Evolutionary conservation across 164 flowering plant species (phyloP), one percentile per base, ranked within the genome.

Genomic region (Chimonanthus salicifolius): DNA sequence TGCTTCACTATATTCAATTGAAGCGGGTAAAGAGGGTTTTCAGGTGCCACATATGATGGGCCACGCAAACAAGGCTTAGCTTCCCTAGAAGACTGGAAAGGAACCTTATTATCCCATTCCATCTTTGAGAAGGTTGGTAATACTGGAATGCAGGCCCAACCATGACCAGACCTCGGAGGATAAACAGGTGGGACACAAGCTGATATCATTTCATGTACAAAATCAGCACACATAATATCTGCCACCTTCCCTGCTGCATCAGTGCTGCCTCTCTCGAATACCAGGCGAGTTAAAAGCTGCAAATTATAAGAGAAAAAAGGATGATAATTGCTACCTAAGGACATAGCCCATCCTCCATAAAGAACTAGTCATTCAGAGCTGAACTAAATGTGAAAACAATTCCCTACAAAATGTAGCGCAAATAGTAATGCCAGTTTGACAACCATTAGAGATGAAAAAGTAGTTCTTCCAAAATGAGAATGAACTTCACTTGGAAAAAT

Each of bases 201-300:
- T 69, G 99, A 92, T 74, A 96, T 90, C 68, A 96, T 92, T 83
- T 93, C 97, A 82, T 96, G 96, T 13, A 94, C 99, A 86, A 96
- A 94, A 83, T 96, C 99, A 80, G 92, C 91, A 82, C 78, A 80
- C 98, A 94, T 96, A 49, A 94, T 89, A 66, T 90, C 97, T 70
- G 98, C 97, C 6, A 92, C 92, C 83, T 96, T 96, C 71, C 79
- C 95, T 73, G 99, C 99, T 71, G 99, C 98, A 86, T 96, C 98
- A 51, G 98, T 89, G 86, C 92, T 96, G 74, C 94, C 94, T 78
- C 97, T 83, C 67, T 96, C 99, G 83, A 96, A 96, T 45, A 96
- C 98, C 67, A 96, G 82, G 71, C 97, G 97, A 75, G 97, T 96
- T 77, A 96, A 82, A 70, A 96, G 92, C 99, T 96, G 97, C 78